A percentile compares a stretch with the other conserved stretches of the same genome.
phyloP scores from a whole-genome alignment of 2,329 filamentous ascomycete species.

The Cercospora sp. region DNA sequence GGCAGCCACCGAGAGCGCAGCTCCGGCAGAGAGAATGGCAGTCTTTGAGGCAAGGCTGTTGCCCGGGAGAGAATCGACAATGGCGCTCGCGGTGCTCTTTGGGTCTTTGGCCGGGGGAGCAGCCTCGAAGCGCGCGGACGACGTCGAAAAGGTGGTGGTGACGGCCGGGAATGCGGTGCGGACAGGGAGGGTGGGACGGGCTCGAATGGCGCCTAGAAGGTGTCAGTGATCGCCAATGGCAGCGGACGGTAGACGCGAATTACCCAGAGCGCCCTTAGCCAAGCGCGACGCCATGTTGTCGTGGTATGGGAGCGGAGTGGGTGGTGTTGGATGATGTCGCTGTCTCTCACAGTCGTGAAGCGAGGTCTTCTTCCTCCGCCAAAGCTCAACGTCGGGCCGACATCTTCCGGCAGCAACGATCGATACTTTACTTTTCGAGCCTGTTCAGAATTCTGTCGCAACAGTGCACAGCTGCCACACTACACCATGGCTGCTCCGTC shows the following conservation, averaged over 20 bases:
- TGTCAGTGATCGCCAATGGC: slow-evolving; percentile 35
- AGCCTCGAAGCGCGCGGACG: slow-evolving; percentile 53
- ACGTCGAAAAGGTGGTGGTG: slow-evolving; percentile 65
- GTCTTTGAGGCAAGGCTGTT: slow-evolving; percentile 93
- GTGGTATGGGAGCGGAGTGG: slow-evolving; percentile 49
- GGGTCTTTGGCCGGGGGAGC: slow-evolving; percentile 80
- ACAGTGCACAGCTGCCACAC: neutral
- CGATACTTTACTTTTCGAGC: slow-evolving; percentile 1
- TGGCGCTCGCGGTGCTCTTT: slow-evolving; percentile 94
- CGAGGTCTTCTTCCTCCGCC: slow-evolving; percentile 3
- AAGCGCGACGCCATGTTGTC: slow-evolving; percentile 91
- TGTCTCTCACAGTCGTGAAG: slow-evolving; percentile 12
- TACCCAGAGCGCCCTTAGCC: slow-evolving; percentile 93
- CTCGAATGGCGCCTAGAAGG: slow-evolving; percentile 68
- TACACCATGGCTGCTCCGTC: slow-evolving; percentile 41
- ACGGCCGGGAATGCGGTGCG: slow-evolving; percentile 74
- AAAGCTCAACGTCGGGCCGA: slow-evolving; percentile 10
- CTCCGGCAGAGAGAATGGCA: slow-evolving; percentile 89
- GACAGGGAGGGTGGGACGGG: slow-evolving; percentile 73
- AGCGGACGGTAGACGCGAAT: slow-evolving; percentile 44
- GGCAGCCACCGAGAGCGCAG: slow-evolving; percentile 87
- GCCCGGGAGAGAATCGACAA: slow-evolving; percentile 89
- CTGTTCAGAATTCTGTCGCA: slow-evolving; percentile 5
- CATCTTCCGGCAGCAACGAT: slow-evolving; percentile 13
- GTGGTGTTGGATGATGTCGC: slow-evolving; percentile 20